Conservation (phyloP, 345 rosid species). For the Eucalyptus polybractea region DNA sequence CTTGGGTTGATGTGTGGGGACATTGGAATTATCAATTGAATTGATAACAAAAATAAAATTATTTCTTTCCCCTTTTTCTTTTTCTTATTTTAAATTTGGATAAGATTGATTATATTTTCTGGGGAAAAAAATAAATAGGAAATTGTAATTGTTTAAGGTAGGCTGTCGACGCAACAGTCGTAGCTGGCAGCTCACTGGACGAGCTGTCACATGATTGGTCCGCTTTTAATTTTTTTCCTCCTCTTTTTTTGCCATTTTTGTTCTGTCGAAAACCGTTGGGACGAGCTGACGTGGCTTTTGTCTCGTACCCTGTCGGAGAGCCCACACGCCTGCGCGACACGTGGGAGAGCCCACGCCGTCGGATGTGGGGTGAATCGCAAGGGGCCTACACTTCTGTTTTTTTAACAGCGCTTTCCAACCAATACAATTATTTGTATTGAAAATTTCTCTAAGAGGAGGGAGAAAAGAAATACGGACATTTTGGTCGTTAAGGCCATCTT, state of each 20-base stretch:
- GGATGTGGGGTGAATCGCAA: neutral
- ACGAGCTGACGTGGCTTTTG: neutral
- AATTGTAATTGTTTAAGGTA: neutral
- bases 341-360: neutral
- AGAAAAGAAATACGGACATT: neutral
- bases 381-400: neutral
- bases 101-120: neutral
- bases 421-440: neutral
- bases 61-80: neutral
- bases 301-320: neutral
- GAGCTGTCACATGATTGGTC: neutral
- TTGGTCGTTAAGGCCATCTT: too few species aligned
- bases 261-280: neutral
- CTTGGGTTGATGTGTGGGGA: neutral
- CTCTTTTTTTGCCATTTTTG: neutral
- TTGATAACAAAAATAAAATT: neutral
- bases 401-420: neutral
- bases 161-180: neutral
- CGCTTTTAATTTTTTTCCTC: fast-evolving
- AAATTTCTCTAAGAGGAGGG: neutral
- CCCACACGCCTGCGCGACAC: neutral
- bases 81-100: neutral
- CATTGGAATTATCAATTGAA: neutral
- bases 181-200: neutral
- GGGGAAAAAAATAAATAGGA: neutral